Evolutionary conservation across 768 basidiomycete species (phyloP).

Genomic region (Suillus subluteus): DNA sequence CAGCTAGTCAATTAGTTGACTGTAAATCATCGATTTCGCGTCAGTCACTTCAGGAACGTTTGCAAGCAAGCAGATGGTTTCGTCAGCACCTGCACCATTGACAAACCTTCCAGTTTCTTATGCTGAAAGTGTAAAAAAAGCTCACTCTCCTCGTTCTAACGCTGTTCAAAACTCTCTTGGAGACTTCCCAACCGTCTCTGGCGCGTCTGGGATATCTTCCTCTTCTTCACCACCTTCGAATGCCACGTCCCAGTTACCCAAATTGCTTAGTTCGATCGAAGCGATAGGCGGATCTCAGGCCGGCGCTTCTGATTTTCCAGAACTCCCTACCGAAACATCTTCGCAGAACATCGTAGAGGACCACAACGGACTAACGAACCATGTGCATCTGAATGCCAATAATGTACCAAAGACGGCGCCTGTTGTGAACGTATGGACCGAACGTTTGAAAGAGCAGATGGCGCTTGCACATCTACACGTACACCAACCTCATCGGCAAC

Average conservation of each 20-base stretch:
- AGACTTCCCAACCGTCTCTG: conserved; percentile 9
- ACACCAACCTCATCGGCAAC: conserved; percentile 25
- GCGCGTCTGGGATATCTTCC: conserved; percentile 10
- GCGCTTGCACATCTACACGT: conserved; percentile 22
- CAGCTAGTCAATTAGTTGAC: not conserved
- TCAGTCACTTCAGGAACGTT: not conserved
- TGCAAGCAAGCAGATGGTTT: conserved; percentile 28
- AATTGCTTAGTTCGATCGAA: not conserved
- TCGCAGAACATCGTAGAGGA: not conserved
- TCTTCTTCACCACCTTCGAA: conserved; percentile 17
- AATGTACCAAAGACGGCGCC: conserved; percentile 24
- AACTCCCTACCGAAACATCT: conserved; percentile 7
- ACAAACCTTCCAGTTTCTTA: conserved; percentile 56
- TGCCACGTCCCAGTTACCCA: not conserved
- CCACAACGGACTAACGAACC: not conserved
- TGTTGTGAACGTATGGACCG: conserved; percentile 45
- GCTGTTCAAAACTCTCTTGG: conserved; percentile 9
- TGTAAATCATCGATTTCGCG: not conserved
- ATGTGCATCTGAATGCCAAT: conserved; percentile 12
- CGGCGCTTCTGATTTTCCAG: conserved; percentile 6
- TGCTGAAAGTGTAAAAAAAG: conserved; percentile 56
- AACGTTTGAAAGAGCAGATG: conserved; percentile 45
- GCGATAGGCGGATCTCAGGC: conserved; percentile 3
- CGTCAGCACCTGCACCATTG: conserved; percentile 31
- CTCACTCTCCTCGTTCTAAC: conserved; percentile 40